These are phyloP conservation scores for Ophiocordyceps camponoti-leonardi DNA, from an alignment of 2,329 filamentous ascomycete species.

Conservation along the genomic window DNA sequence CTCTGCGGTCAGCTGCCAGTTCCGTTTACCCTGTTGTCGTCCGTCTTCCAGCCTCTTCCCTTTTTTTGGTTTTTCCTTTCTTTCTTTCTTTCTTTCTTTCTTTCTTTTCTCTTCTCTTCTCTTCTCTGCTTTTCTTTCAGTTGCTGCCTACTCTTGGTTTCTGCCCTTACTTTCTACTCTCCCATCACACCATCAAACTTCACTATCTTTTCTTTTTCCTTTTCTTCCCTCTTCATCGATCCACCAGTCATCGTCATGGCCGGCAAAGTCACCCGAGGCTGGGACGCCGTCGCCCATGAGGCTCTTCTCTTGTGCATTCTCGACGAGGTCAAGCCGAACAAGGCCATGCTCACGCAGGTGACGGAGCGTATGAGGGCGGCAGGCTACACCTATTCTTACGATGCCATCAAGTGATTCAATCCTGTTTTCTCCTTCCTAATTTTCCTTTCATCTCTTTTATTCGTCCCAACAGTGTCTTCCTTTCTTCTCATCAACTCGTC, in stretches of 20 bases:
- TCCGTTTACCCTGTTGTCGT: constrained; percentile 1
- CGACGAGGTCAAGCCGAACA: constrained; percentile 16
- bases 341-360: constrained; percentile 14
- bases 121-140: too few relatives aligned
- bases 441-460: background rate
- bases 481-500: too few relatives aligned
- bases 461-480: too few relatives aligned
- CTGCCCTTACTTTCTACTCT: too few relatives aligned
- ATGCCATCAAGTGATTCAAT: constrained; percentile 22
- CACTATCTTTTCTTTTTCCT: too few relatives aligned
- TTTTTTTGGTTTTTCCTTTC: background rate
- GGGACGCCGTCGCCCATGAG: constrained; percentile 20
- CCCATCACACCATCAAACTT: too few relatives aligned
- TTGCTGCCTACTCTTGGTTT: too few relatives aligned
- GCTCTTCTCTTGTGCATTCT: constrained; percentile 20
- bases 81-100: too few relatives aligned
- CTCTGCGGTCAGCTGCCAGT: constrained; percentile 16
- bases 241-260: constrained; percentile 1
- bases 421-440: background rate
- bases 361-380: constrained; percentile 12
- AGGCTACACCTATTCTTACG: constrained; percentile 20
- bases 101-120: too few relatives aligned
- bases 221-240: background rate
- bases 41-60: background rate
- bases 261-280: constrained; percentile 10